Base-by-base conservation (phyloP, 202 grass and related monocot genomes). In the Setaria italica region DNA sequence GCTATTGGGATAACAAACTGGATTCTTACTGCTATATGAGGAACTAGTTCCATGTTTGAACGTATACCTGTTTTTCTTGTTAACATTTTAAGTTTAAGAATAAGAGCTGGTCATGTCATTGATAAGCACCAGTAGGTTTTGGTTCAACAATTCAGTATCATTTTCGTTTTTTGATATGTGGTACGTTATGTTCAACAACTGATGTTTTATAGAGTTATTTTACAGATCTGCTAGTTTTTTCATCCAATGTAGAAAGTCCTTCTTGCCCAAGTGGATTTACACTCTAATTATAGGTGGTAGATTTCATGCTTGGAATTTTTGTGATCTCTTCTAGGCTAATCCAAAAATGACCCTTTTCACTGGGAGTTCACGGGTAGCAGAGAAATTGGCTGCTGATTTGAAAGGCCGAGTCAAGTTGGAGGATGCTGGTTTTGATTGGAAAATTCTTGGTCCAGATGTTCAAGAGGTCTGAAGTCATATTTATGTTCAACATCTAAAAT, bases 391-490 rank as follows among this genome's bases (percentile, higher is more conserved):
- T 72, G 55, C 69, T 84, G 97, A 99, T 81, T 92, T 99, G 71
- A 94, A 94, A 55, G 97, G 97, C 25, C 79, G 85, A 13, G 90
- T 99, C 74, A 99, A 94, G 88, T 88, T 99, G 76, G 97, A 96
- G 91, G 93, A 99, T 90, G 93, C 97, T 77, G 93, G 97, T 83
- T 99, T 94, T 99, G 97, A 96, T 85, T 99, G 93, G 97, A 99
- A 99, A 87, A 96, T 99, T 80, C 88, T 99, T 77, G 97, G 97
- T 83, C 97, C 93, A 74, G 96, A 99, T 92, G 97, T 99, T 90
- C 90, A 99, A 87, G 90, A 94, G 97, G 97, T 96, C 45, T 72
- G 14, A 75, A 57, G 17, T 55, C 59, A 34, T 55, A n/a, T 30
- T 78, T 89, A 2, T 79, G 29, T 73, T 73, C 20, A 64, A 16